Base-by-base conservation (phyloP, 2,329 filamentous ascomycete genomes). In the Pseudogymnoascus destructans region DNA sequence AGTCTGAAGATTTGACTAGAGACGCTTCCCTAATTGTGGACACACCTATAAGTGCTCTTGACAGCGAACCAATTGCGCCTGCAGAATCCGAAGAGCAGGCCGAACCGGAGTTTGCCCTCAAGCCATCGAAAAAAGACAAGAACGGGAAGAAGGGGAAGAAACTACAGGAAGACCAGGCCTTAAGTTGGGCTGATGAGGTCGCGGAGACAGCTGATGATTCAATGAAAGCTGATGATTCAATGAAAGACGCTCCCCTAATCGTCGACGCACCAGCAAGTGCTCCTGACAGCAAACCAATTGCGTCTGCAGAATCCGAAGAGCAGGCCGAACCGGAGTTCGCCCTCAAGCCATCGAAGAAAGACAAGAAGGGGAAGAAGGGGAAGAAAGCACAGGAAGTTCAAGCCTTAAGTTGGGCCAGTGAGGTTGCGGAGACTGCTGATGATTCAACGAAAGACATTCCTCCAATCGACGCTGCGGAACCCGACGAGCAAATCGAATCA, bases 291-390 rank as follows among this genome's bases (percentile, higher is more conserved):
- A 21, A 32, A 11, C 17, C 27, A n/a, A 36, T n/a, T 27, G 55
- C 21, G 33, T n/a, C 33, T 13, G 32, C 23, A 15, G 33, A 57
- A 27, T 17, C n/a, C 11, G 25, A 55, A 55, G 30, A 30, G 49
- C 49, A 17, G 8, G 21, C 11, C 25, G 49, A 55, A 21, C 9
- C 49, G 15, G 49, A 21, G 15, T 30, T 9, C 7, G 25, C 36
- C 5, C 19, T 15, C 8, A 38, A 46, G 56, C 36, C 32, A 9
- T 67, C 67, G 11, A 72, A 71, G 59, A 71, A 71, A 61, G 66
- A 66, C 8, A 75, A 75, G 67, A 76, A 74, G 61, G 67, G 67
- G 38, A 68, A 68, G 57, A 68, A 67, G 35, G 15, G 2, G 4
- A 54, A 55, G 27, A 13, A 49, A 17, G 19, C 38, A 25, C 11